phyloP scores from a whole-genome alignment of 352 stramenopile species.

The Globisporangium polare region DNA sequence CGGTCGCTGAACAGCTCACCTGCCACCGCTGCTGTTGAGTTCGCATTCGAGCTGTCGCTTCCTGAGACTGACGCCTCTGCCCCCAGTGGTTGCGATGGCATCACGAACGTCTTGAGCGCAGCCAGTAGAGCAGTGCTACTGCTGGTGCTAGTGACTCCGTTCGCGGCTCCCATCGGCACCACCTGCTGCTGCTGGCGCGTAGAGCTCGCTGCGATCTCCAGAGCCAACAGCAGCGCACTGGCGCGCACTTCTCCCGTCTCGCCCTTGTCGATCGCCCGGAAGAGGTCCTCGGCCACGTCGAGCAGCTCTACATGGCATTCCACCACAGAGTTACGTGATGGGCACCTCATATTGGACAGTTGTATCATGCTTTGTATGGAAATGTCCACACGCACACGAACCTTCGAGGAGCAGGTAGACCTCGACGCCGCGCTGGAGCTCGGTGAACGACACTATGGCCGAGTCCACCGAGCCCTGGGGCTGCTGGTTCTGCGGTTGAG shows the following conservation, averaged over 20 bases:
- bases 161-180: too few relatives aligned
- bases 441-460: not conserved
- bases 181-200: not conserved
- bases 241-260: slow-evolving; percentile 9
- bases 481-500: not conserved
- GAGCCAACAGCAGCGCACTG: slow-evolving; percentile 5
- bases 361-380: not conserved
- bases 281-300: slow-evolving; percentile 11
- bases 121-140: not conserved
- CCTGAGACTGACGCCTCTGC: not conserved
- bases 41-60: too few relatives aligned
- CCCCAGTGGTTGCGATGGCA: not conserved
- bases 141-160: not conserved
- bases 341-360: not conserved
- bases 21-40: too few relatives aligned
- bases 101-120: slow-evolving; percentile 4
- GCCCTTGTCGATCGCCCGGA: slow-evolving; percentile 11
- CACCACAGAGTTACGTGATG: not conserved
- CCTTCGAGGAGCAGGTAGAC: slow-evolving; percentile 17
- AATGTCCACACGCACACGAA: not conserved
- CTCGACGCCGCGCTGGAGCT: slow-evolving; percentile 13
- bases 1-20: slow-evolving; percentile 7
- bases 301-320: slow-evolving; percentile 11
- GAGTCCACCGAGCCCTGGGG: not conserved
- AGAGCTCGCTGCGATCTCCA: slow-evolving; percentile 2